Base-by-base conservation (phyloP, 2,329 filamentous ascomycete species). In the Penicillium brasilianum region DNA sequence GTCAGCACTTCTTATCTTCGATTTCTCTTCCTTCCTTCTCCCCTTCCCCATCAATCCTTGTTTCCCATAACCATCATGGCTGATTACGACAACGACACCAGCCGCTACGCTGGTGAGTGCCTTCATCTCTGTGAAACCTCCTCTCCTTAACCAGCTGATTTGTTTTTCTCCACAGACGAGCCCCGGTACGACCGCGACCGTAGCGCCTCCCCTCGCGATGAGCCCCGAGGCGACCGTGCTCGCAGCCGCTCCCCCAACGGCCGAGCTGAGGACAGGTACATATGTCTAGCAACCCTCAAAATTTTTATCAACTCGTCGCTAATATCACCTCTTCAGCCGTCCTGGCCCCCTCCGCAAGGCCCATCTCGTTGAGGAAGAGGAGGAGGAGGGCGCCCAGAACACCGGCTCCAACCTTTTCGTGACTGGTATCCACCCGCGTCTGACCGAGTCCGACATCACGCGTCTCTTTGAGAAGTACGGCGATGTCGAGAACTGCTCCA, bases 381-480 rank as follows among this genome's bases (percentile, higher is more conserved):
- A 86, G 49, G 84, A 96, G 71, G 90, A 92, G 72, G 90, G 90
- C 70, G 90, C 93, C 66, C 77, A 90, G 75, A 99, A 99, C 82
- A 91, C 93, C 65, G 95, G 95, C 71, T 97, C 95, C 69, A 99
- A 99, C 83, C 90, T 99, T 62, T 99, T 99, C 78, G 95, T 99
- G 69, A 99, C 95, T 66, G 95, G 95, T 71, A 99, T 99, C 69
- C 93, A 98, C 78, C 95, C 95, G 60, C 91, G 91, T 72, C 87
- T 99, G 68, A 89, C 87, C 51, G 95, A 99, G 79, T 86, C 89
- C 16, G 95, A 98, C 76, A 92, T 99, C 64, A 90, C 91, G 57
- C 93, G 93, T 77, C 89, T 99, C 68, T 99, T 99, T 75, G 93
- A 97, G 82, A 99, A 98, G 82, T 98, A 98, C 74, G 95, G 95